Percentiles rank a stretch among this genome's conserved stretches.
Evolutionary conservation across 768 basidiomycete genomes (phyloP).

Genomic region (Gymnopilus junonius): DNA sequence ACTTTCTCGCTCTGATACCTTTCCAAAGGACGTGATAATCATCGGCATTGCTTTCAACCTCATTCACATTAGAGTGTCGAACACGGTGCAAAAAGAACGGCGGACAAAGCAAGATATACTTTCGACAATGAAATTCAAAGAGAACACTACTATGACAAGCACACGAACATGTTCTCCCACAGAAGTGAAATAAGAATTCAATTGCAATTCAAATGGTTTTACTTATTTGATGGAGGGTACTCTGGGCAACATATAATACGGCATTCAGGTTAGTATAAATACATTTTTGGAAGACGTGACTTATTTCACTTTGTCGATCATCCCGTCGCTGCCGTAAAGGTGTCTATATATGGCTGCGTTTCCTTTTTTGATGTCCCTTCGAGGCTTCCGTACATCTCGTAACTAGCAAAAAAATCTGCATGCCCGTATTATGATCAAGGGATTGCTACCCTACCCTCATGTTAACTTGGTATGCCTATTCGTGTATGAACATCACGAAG

Average conservation of each 20-base stretch:
- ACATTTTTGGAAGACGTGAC: background rate
- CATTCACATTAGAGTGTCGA: constrained; percentile 8
- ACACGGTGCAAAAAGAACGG: background rate
- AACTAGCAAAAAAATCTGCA: background rate
- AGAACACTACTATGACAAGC: background rate
- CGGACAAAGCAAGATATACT: background rate
- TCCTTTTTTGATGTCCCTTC: background rate
- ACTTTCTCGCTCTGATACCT: background rate
- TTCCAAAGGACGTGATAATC: constrained; percentile 7
- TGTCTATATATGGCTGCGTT: background rate
- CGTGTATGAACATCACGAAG: too few species aligned
- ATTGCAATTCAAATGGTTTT: too few species aligned
- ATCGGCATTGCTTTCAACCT: constrained; percentile 15
- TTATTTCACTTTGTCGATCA: background rate
- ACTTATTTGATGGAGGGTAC: background rate
- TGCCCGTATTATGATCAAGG: too few species aligned
- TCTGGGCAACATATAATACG: background rate
- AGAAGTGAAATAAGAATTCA: background rate
- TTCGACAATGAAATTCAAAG: background rate
- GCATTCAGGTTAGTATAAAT: background rate
- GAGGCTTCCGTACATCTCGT: background rate
- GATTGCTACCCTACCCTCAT: too few species aligned
- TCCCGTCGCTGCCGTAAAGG: background rate
- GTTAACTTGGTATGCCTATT: too few species aligned
- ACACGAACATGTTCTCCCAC: background rate